phyloP scores from a whole-genome alignment of 106 monocot genomes.

The Triglochin maritima region DNA sequence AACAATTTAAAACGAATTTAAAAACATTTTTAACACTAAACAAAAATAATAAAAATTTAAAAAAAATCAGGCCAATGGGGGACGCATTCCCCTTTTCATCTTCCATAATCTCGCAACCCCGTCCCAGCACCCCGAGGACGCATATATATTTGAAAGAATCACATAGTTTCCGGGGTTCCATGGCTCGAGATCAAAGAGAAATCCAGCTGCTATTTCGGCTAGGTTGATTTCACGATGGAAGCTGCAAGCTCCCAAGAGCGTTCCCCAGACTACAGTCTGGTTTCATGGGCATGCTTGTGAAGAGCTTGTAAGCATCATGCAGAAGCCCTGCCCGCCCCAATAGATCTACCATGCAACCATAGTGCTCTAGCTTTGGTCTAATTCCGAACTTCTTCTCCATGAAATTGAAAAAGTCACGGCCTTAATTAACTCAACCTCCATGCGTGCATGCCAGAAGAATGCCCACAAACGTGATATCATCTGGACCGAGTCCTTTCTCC shows the following conservation, averaged over 20 bases:
- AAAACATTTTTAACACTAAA: too few relatives aligned
- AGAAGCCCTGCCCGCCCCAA: constrained; percentile 50
- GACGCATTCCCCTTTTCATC: constrained; percentile 35
- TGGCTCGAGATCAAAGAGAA: constrained; percentile 48
- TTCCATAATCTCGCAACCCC: constrained; percentile 41
- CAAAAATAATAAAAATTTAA: too few relatives aligned
- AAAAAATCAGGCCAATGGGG: too few relatives aligned
- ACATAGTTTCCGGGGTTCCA: constrained; percentile 65
- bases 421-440: constrained; percentile 48
- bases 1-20: too few relatives aligned
- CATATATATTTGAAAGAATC: constrained; percentile 65
- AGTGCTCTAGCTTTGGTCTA: constrained; percentile 52
- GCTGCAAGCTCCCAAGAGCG: constrained; percentile 71
- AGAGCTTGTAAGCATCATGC: constrained; percentile 34
- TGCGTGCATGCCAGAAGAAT: constrained; percentile 68
- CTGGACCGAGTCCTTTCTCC: constrained; percentile 32
- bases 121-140: constrained; percentile 34
- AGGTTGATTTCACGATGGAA: constrained; percentile 48
- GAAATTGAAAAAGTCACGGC: constrained; percentile 24
- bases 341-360: constrained; percentile 76
- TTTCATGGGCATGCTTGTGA: constrained; percentile 53
- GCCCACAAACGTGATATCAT: constrained; percentile 59
- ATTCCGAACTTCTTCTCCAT: constrained; percentile 42
- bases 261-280: constrained; percentile 73
- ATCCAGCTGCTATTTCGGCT: constrained; percentile 44